phyloP scores from a whole-genome alignment of 345 rosid species.

The Kernera saxatilis region DNA sequence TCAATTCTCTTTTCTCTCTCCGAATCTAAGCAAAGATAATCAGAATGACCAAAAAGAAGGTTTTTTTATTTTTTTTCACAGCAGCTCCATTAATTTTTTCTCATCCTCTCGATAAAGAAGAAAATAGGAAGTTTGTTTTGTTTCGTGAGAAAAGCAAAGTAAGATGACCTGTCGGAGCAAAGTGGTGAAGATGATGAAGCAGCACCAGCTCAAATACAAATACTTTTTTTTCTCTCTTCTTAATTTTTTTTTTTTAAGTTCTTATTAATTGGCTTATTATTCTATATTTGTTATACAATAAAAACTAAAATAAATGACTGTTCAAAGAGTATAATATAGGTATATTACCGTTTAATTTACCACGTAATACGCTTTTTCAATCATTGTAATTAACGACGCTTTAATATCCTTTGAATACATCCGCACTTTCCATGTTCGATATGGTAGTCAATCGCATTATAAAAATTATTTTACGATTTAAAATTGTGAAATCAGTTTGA shows the following conservation, averaged over 20 bases:
- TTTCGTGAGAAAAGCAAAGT: slow-evolving; percentile 27
- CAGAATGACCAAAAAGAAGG: neutral
- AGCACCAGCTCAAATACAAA: slow-evolving; percentile 18
- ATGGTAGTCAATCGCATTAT: neutral
- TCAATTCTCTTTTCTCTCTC: slow-evolving; percentile 7
- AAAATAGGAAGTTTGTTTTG: slow-evolving; percentile 37
- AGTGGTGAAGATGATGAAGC: slow-evolving; percentile 20
- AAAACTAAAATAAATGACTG: neutral
- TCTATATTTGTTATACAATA: neutral
- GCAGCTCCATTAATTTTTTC: neutral
- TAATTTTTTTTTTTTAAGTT: neutral
- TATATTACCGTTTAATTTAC: neutral
- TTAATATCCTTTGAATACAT: neutral
- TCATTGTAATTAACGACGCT: neutral
- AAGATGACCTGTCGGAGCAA: slow-evolving; percentile 26
- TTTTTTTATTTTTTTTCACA: neutral
- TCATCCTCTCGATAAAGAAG: slow-evolving; percentile 1
- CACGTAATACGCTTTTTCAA: neutral
- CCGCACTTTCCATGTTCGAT: neutral
- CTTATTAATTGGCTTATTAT: neutral
- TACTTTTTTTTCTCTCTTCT: neutral
- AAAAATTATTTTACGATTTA: neutral
- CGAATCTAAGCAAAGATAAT: slow-evolving; percentile 16
- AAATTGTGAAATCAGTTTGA: neutral
- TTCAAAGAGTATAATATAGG: neutral